Conservation (phyloP, 192 early-diverging fungal genomes). For the Mortierella hygrophila region DNA sequence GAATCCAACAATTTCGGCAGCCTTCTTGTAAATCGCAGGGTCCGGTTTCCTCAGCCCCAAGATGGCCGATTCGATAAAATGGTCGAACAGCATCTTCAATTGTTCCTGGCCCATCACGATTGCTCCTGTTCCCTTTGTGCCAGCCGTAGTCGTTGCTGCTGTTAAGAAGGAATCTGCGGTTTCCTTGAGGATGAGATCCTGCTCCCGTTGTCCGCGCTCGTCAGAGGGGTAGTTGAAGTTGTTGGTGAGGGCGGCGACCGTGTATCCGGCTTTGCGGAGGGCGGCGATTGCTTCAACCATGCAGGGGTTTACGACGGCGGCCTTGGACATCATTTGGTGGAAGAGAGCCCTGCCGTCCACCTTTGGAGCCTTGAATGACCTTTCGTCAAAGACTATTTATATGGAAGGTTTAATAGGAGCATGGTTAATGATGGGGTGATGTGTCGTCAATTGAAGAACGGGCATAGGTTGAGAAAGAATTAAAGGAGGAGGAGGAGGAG, state of each 20-base stretch:
- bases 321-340: constrained; percentile 72
- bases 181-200: constrained; percentile 40
- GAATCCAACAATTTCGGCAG: constrained; percentile 79
- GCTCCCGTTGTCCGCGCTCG: constrained; percentile 27
- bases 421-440: not conserved
- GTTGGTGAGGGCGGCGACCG: constrained; percentile 86
- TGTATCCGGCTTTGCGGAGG: constrained; percentile 65
- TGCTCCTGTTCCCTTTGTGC: constrained; percentile 5
- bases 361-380: constrained; percentile 27
- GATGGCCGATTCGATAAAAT: constrained; percentile 80
- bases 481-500: not conserved
- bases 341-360: constrained; percentile 75
- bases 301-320: constrained; percentile 54
- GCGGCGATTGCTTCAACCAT: constrained; percentile 65
- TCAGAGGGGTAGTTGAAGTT: constrained; percentile 74
- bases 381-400: constrained; percentile 19
- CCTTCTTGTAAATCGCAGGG: constrained; percentile 75
- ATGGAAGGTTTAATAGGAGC: not conserved
- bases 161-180: constrained; percentile 9
- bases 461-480: not conserved
- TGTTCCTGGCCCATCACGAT: constrained; percentile 54
- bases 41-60: constrained; percentile 89
- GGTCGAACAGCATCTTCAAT: constrained; percentile 71
- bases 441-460: not conserved
- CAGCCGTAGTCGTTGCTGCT: not conserved